Evolutionary conservation across 371 early-diverging fungal genomes (phyloP), one percentile per base, ranked within the genome.

Genomic region (Neoconidiobolus thromboides): DNA sequence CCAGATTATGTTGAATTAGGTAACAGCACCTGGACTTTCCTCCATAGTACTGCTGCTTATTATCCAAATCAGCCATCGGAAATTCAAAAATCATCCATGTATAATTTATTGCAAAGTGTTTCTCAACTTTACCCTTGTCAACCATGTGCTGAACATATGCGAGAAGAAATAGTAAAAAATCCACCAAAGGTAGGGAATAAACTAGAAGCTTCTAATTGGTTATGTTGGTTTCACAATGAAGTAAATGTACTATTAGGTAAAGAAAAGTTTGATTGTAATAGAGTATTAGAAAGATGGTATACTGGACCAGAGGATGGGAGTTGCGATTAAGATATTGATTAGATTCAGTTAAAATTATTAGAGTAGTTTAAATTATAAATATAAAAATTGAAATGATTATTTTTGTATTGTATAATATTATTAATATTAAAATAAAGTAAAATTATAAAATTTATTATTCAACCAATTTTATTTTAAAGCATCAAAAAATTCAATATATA

Each of bases 11-110:
- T 76, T 57, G 81, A 81, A 52, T 85, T 99, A 10, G 99, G 99
- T 41, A 72, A 85, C 39, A 76, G 89, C 1, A 91, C 97, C 0
- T 99, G 99, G 99, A 93, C 95, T 1, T 87, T 98, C 62, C 72
- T 99, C 47, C 99, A 99, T 71, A 96, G 97, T 1, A 89, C 96
- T 79, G 96, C 96, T 7, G 92, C 97, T 0, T 93, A 94, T 71
- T 99, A 95, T 68, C 98, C 99, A 0, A 86, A 89, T 14, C 68
- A 72, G 10, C 95, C 99, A 0, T 80, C 86, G 0, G 63, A 68
- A 1, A 69, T 74, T 47, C 86, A 97, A 64, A 85, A 90, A 76
- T 69, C 72, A 26, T 76, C 77, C 58, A 87, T 91, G 82, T 61
- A 70, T 59, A 65, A 73, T 0, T 78, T 93, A 51, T 67, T 92